Evolutionary conservation across 1,139 yeast species (phyloP).

Genomic region (Suhomyces kunorum): DNA sequence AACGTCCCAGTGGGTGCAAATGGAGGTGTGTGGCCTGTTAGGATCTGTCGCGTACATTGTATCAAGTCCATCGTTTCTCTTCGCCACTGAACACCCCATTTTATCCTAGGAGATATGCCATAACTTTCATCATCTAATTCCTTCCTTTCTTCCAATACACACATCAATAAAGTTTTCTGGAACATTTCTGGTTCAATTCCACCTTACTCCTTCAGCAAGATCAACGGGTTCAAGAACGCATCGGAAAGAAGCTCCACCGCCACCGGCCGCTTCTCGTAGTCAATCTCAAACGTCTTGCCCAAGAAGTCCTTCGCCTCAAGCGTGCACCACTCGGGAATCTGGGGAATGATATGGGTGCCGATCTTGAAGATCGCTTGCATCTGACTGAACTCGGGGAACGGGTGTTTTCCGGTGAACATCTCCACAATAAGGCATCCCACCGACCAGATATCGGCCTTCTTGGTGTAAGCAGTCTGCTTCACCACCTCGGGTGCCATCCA

Average conservation of each 20-base stretch:
- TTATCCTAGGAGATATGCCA: too few relatives aligned
- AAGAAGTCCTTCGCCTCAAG: conserved; percentile 69
- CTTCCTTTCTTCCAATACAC: too few relatives aligned
- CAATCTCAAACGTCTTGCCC: conserved; percentile 67
- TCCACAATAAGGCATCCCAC: conserved; percentile 89
- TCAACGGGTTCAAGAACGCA: conserved; percentile 55
- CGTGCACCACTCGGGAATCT: conserved; percentile 76
- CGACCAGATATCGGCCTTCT: conserved; percentile 94
- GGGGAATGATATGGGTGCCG: conserved; percentile 79
- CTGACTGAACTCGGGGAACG: conserved; percentile 89
- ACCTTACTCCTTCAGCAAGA: conserved; percentile 40
- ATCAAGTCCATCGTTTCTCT: too few relatives aligned
- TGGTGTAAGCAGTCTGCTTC: conserved; percentile 83
- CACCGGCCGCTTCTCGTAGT: conserved; percentile 69
- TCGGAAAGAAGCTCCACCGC: conserved; percentile 71
- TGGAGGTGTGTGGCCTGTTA: too few relatives aligned
- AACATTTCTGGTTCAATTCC: neutral
- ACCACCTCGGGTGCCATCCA: conserved; percentile 99
- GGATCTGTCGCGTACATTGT: too few relatives aligned
- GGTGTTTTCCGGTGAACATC: conserved; percentile 94
- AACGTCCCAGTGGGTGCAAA: too few relatives aligned
- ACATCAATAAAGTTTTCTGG: neutral
- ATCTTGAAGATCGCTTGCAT: conserved; percentile 95
- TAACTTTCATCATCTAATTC: too few relatives aligned
- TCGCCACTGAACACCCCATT: too few relatives aligned